These are phyloP conservation scores for Digitaria exilis DNA, from an alignment of 202 grass and related monocot species.

Conservation along the genomic window DNA sequence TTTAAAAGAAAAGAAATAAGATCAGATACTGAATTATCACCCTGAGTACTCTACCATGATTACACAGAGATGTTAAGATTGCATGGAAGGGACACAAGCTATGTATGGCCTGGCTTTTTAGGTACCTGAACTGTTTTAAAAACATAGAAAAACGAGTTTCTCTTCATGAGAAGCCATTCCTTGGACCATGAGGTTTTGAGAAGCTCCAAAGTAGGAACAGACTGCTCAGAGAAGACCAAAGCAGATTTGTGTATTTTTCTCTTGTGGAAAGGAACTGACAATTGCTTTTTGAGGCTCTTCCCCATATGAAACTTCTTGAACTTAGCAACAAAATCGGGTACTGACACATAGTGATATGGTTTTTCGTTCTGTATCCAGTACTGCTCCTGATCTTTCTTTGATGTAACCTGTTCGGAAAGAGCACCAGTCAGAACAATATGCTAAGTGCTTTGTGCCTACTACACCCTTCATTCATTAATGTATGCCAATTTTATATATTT, in stretches of 20 bases:
- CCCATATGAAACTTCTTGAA: slow-evolving; percentile 67
- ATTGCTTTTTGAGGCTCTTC: slow-evolving; percentile 47
- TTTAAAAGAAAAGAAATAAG: slow-evolving; percentile 42
- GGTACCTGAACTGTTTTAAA: slow-evolving; percentile 70
- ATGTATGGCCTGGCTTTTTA: background rate
- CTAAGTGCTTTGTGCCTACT: background rate
- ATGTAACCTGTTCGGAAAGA: slow-evolving; percentile 55
- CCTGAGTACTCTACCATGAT: background rate
- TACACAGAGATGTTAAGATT: slow-evolving; percentile 19
- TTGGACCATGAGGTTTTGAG: slow-evolving; percentile 62
- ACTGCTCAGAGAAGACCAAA: slow-evolving; percentile 49
- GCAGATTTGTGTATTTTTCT: slow-evolving; percentile 56
- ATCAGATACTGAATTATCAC: slow-evolving; percentile 28
- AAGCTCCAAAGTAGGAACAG: slow-evolving; percentile 55
- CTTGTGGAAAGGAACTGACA: slow-evolving; percentile 65
- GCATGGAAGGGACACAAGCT: background rate
- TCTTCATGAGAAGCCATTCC: slow-evolving; percentile 80
- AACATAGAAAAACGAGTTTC: slow-evolving; percentile 72
- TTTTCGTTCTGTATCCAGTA: slow-evolving; percentile 57
- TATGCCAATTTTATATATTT: background rate
- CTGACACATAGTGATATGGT: slow-evolving; percentile 58
- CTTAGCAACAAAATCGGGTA: slow-evolving; percentile 55
- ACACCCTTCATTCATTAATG: background rate
- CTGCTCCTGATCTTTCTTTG: slow-evolving; percentile 69
- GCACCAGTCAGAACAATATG: slow-evolving; percentile 3